Evolutionary conservation across 441 rosid species (phyloP), one percentile per base, ranked within the genome.

Genomic region (Populus trichocarpa): DNA sequence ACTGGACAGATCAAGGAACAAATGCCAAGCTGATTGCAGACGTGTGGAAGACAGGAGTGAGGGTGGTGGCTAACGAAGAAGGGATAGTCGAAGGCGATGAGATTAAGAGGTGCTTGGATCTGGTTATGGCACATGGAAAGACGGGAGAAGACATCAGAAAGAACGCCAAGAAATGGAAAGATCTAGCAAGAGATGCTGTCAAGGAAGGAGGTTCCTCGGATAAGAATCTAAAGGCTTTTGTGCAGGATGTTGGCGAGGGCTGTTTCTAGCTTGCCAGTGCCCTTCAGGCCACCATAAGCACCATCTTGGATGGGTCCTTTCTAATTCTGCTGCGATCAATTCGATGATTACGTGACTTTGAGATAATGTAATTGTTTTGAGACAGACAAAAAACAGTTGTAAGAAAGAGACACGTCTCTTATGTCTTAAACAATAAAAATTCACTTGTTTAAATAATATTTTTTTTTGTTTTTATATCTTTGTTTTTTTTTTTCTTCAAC

Each of bases 21-120:
- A 86, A 84, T 33, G 85, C 83, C 23, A 86, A 80, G 79, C 40
- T 84, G 25, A 65, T 82, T 0, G 81, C 79, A 68, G 85, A 82
- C 20, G 65, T 70, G 1, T 86, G 89, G 88, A 69, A 63, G 73
- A 75, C 59, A 0, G 89, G 85, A 25, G 72, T 70, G 12, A 80
- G 87, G 61, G 84, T 80, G 59, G 64, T 8, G 13, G 33, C 7
- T 8, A 65, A 46, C 2, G 77, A 77, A 75, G 72, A 71, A 7
- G 85, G 81, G 5, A 57, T 79, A 5, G 85, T 73, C 4, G 75
- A 36, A 20, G 57, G 79, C 46, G 76, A 75, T 2, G 84, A 86
- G 81, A 75, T 86, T n/a, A 72, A 11, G 73, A 72, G 70, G 33
- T 75, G 84, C 67, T 22, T 86, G 77, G 82, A 83, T 4, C 11